Evolutionary conservation across 768 basidiomycete genomes (phyloP).

Genomic region (Naganishia vaughanmartiniae): DNA sequence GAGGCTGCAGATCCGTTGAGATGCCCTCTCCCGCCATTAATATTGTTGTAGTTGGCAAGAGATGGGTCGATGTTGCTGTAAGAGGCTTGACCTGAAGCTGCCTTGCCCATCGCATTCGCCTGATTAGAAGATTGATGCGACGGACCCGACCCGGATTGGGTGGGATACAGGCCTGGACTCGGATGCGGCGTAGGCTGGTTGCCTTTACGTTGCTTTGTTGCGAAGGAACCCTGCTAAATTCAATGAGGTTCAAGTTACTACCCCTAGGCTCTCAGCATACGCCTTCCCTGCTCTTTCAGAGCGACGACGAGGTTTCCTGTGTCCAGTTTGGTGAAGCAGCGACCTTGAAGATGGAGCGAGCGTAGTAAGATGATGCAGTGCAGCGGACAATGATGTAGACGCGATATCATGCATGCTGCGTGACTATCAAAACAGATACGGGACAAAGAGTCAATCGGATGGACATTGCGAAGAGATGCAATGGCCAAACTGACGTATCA

Average conservation of each 20-base stretch:
- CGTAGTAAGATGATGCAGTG: not conserved
- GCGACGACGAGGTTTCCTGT: not conserved
- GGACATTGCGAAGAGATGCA: not conserved
- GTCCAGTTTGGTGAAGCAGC: not conserved
- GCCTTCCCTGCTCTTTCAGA: not conserved
- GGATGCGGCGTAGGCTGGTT: not conserved
- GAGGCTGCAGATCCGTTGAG: not conserved
- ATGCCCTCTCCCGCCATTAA: not conserved
- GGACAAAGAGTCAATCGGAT: not conserved
- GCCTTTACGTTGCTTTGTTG: not conserved
- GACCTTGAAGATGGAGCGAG: not conserved
- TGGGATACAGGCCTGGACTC: not conserved
- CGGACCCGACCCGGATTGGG: not conserved
- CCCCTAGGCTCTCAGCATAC: not conserved
- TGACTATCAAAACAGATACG: not conserved
- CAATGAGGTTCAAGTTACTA: not conserved
- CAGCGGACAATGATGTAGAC: not conserved
- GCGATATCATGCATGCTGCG: not conserved
- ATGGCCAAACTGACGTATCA: too few species aligned
- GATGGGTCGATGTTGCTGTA: not conserved
- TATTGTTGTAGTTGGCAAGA: not conserved
- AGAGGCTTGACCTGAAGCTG: not conserved
- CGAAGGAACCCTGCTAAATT: not conserved
- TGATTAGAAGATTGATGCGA: not conserved
- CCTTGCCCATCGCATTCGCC: not conserved